Evolutionary conservation across 1,284 basidiomycete genomes (phyloP).

Genomic region (Microbotryum saponariae): DNA sequence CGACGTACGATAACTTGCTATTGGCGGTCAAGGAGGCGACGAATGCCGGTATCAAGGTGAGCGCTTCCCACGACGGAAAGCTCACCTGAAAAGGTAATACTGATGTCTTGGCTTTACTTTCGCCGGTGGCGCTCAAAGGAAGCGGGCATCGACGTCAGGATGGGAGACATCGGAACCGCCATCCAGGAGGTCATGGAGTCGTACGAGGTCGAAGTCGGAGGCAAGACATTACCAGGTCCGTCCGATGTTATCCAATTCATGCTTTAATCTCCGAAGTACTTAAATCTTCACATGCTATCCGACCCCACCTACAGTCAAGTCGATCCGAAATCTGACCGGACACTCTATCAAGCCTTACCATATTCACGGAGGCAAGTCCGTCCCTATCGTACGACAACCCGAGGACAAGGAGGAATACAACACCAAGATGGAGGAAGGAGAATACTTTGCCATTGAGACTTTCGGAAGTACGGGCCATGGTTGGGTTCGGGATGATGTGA

Average conservation of each 20-base stretch:
- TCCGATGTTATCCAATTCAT: conserved; percentile 3
- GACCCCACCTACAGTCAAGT: conserved; percentile 59
- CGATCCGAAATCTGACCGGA: conserved; percentile 82
- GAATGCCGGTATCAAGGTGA: conserved; percentile 73
- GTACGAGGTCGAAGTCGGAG: conserved; percentile 87
- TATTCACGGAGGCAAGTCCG: conserved; percentile 80
- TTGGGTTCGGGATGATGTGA: conserved; percentile 73
- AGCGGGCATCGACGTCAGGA: conserved; percentile 89
- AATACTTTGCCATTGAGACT: conserved; percentile 96
- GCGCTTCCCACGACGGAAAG: conserved; percentile 18
- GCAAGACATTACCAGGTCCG: conserved; percentile 75
- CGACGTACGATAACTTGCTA: conserved; percentile 78
- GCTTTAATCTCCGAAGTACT: background rate
- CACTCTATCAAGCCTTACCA: conserved; percentile 83
- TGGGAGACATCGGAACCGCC: conserved; percentile 83
- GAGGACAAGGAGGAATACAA: conserved; percentile 50
- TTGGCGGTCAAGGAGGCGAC: conserved; percentile 92
- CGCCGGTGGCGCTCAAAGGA: conserved; percentile 51
- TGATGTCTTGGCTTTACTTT: background rate
- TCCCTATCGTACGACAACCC: conserved; percentile 62
- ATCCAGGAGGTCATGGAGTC: conserved; percentile 99
- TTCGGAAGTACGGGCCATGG: conserved; percentile 97
- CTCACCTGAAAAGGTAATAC: no score
- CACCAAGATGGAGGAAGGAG: conserved; percentile 98
- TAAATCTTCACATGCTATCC: background rate